Percentiles rank a stretch among this genome's conserved stretches.
phyloP scores from a whole-genome alignment of 108 stramenopile species.

The Skeletonema menzelii region DNA sequence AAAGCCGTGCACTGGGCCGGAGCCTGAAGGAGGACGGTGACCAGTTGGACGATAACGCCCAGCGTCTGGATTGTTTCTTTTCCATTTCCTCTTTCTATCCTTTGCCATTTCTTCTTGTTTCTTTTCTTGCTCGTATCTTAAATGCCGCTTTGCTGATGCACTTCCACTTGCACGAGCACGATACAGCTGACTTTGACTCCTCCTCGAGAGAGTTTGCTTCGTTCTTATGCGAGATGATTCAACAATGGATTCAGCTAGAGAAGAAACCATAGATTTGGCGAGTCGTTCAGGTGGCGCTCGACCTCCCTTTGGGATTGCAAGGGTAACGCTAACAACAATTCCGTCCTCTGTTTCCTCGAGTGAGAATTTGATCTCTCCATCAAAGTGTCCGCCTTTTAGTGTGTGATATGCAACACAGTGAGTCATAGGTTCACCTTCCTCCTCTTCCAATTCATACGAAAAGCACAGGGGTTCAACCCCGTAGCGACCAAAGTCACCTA shows the following conservation, averaged over 20 bases:
- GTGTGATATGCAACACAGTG: conserved; percentile 52
- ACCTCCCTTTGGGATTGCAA: conserved; percentile 59
- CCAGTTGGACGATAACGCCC: conserved; percentile 80
- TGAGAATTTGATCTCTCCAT: conserved; percentile 66
- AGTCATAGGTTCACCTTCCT: conserved; percentile 18
- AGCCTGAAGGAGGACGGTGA: conserved; percentile 26
- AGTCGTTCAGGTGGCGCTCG: conserved; percentile 39
- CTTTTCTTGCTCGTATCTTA: conserved; percentile 63
- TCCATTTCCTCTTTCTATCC: conserved; percentile 78
- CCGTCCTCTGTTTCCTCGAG: conserved; percentile 28
- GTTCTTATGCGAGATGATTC: conserved; percentile 47
- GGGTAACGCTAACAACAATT: conserved; percentile 36
- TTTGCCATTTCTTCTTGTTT: conserved; percentile 80
- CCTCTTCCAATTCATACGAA: conserved; percentile 39
- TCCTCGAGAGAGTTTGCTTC: conserved; percentile 56
- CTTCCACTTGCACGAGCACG: conserved; percentile 45
- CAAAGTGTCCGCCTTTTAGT: conserved; percentile 71
- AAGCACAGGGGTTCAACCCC: conserved; percentile 58
- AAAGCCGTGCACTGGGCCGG: not conserved
- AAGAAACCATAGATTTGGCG: conserved; percentile 43
- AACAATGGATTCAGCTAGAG: conserved; percentile 54
- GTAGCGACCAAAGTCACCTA: conserved; percentile 70
- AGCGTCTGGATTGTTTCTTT: conserved; percentile 75
- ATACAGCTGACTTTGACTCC: conserved; percentile 55
- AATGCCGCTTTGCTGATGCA: conserved; percentile 59